A percentile compares a stretch with the other conserved stretches of the same genome.
These are phyloP conservation scores for Geosmithia morbida DNA, from an alignment of 2,329 filamentous ascomycete species.

Conservation along the genomic window DNA sequence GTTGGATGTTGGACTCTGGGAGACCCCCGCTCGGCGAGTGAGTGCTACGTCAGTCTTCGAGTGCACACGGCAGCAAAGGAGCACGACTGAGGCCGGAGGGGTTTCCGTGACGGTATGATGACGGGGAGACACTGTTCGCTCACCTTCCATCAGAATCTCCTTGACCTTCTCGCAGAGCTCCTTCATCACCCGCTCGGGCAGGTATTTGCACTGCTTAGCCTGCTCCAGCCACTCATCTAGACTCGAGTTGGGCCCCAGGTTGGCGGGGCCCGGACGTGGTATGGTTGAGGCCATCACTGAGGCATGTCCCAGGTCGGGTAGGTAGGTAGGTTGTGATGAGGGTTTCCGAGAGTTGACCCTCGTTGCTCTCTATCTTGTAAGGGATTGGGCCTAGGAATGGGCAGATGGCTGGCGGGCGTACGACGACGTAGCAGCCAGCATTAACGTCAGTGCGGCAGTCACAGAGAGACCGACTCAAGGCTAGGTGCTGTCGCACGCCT, in stretches of 20 bases:
- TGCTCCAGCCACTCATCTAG: constrained; percentile 94
- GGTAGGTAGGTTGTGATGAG: background rate
- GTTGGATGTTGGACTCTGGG: constrained; percentile 93
- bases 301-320: constrained; percentile 9
- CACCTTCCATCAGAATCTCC: constrained; percentile 96
- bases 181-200: constrained; percentile 96
- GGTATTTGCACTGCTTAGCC: constrained; percentile 92
- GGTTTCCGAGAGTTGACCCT: background rate
- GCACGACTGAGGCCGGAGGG: too few species aligned
- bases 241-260: constrained; percentile 67
- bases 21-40: background rate
- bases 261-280: constrained; percentile 83
- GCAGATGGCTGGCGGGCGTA: background rate
- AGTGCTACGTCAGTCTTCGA: background rate
- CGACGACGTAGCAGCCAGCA: too few species aligned
- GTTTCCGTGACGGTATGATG: background rate
- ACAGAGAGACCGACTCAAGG: too few species aligned
- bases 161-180: constrained; percentile 97
- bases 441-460: too few species aligned
- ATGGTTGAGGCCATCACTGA: constrained; percentile 33
- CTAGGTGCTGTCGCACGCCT: background rate
- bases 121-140: constrained; percentile 3
- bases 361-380: background rate
- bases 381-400: background rate
- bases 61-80: background rate